phyloP scores from a whole-genome alignment of 768 basidiomycete species.

The Boletus rubescentipes region DNA sequence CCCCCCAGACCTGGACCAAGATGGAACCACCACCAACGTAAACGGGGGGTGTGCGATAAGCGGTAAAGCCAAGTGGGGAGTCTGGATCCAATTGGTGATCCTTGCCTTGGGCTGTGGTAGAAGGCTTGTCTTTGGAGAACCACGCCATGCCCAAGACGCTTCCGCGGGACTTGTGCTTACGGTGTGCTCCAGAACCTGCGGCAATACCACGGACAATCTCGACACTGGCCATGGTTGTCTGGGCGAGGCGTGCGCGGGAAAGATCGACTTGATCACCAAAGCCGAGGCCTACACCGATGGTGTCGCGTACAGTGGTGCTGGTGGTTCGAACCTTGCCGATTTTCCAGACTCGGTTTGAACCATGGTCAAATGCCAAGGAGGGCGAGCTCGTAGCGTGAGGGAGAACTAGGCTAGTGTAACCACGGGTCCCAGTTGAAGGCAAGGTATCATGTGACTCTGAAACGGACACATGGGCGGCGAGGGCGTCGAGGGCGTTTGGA shows the following conservation, averaged over 20 bases:
- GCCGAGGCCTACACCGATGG: conserved; percentile 27
- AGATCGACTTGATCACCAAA: conserved; percentile 62
- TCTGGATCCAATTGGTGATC: conserved; percentile 14
- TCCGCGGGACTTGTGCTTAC: conserved; percentile 21
- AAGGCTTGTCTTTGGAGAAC: conserved; percentile 30
- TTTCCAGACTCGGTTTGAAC: conserved; percentile 27
- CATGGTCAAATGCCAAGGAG: conserved; percentile 11
- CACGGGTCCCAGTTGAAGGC: conserved; percentile 55
- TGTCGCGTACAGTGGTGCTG: conserved; percentile 21
- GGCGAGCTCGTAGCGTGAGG: conserved; percentile 39
- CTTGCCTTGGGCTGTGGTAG: conserved; percentile 11
- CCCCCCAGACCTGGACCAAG: conserved; percentile 88
- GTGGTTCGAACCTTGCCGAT: conserved; percentile 12
- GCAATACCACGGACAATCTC: conserved; percentile 66
- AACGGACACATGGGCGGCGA: conserved; percentile 31
- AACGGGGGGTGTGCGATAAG: conserved; percentile 69
- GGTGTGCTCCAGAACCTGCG: conserved; percentile 18
- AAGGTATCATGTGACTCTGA: conserved; percentile 25
- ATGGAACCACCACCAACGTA: conserved; percentile 69
- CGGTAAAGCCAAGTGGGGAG: conserved; percentile 60
- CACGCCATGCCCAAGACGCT: conserved; percentile 28
- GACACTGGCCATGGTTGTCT: conserved; percentile 87
- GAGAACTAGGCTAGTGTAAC: conserved; percentile 53
- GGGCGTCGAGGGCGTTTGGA: conserved; percentile 31
- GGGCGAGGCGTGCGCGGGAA: conserved; percentile 73